Conservation (phyloP, 2,329 filamentous ascomycete species). For the Fusarium temperatum region DNA sequence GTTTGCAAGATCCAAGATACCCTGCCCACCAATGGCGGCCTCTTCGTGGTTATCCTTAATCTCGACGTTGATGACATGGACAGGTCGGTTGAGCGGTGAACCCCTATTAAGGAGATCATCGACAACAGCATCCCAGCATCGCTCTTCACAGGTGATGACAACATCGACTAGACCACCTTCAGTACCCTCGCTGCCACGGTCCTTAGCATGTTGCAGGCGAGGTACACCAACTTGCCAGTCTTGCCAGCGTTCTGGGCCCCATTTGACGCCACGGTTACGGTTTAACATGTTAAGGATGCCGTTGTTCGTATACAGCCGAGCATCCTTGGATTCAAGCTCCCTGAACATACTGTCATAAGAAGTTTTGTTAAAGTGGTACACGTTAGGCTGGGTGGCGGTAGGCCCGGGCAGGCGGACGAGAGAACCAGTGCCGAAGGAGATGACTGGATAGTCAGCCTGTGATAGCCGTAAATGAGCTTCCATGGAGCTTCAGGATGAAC, state of each 20-base stretch:
- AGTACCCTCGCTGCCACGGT: constrained; percentile 81
- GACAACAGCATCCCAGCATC: constrained; percentile 97
- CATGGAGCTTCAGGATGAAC: constrained; percentile 65
- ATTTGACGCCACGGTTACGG: constrained; percentile 90
- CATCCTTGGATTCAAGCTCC: constrained; percentile 87
- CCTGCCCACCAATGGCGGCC: constrained; percentile 86
- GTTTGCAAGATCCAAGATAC: constrained; percentile 90
- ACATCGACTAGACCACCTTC: constrained; percentile 92
- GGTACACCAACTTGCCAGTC: constrained; percentile 93
- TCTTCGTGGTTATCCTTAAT: constrained; percentile 99
- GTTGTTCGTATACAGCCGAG: constrained; percentile 87
- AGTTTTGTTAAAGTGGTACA: constrained; percentile 97
- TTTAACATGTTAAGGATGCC: constrained; percentile 96
- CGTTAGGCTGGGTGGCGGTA: constrained; percentile 90
- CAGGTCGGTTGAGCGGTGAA: constrained; percentile 85
- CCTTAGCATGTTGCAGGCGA: constrained; percentile 76
- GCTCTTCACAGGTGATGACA: constrained; percentile 96
- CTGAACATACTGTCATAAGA: constrained; percentile 96
- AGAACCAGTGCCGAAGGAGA: constrained; percentile 96
- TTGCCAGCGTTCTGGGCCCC: constrained; percentile 96
- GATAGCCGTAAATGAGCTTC: constrained; percentile 96
- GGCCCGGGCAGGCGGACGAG: constrained; percentile 93
- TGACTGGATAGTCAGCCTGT: constrained; percentile 88
- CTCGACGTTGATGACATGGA: constrained; percentile 98
- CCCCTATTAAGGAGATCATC: constrained; percentile 91